phyloP scores from a whole-genome alignment of 768 basidiomycete species.

The Hebeloma cylindrosporum region DNA sequence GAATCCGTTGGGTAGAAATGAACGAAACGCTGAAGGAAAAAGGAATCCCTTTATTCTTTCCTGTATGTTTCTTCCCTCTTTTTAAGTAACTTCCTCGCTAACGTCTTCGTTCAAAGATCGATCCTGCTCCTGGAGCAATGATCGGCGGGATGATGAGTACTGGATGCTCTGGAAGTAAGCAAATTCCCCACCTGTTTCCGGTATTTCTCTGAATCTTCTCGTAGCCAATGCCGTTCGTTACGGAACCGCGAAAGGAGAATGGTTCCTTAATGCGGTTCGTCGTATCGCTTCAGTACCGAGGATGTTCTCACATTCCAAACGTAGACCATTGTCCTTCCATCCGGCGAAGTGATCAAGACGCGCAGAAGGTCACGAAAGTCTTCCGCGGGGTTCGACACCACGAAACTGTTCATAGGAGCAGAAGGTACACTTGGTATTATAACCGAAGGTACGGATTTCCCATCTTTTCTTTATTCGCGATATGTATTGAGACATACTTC shows the following conservation, averaged over 20 bases:
- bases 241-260: slow-evolving; percentile 87
- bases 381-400: slow-evolving; percentile 83
- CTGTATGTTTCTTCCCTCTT: slow-evolving; percentile 43
- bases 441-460: slow-evolving; percentile 61
- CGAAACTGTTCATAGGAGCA: slow-evolving; percentile 86
- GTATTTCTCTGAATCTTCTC: neutral
- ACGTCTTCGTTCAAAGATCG: slow-evolving; percentile 56
- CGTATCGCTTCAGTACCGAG: too few relatives aligned
- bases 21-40: slow-evolving; percentile 66
- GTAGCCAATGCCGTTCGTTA: slow-evolving; percentile 80
- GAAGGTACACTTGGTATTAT: slow-evolving; percentile 82
- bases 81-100: neutral
- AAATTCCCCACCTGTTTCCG: neutral
- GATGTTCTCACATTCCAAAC: too few relatives aligned
- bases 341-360: slow-evolving; percentile 90
- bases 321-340: slow-evolving; percentile 86
- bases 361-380: slow-evolving; percentile 77
- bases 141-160: slow-evolving; percentile 88
- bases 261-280: slow-evolving; percentile 80
- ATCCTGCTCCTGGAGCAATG: slow-evolving; percentile 77
- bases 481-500: too few relatives aligned
- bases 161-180: slow-evolving; percentile 78
- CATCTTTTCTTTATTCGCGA: neutral
- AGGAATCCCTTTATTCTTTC: slow-evolving; percentile 82
- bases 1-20: slow-evolving; percentile 68